Percentiles rank a stretch among this genome's conserved stretches.
phyloP scores from a whole-genome alignment of 2,329 filamentous ascomycete species.

The Sporothrix brunneoviolacea region DNA sequence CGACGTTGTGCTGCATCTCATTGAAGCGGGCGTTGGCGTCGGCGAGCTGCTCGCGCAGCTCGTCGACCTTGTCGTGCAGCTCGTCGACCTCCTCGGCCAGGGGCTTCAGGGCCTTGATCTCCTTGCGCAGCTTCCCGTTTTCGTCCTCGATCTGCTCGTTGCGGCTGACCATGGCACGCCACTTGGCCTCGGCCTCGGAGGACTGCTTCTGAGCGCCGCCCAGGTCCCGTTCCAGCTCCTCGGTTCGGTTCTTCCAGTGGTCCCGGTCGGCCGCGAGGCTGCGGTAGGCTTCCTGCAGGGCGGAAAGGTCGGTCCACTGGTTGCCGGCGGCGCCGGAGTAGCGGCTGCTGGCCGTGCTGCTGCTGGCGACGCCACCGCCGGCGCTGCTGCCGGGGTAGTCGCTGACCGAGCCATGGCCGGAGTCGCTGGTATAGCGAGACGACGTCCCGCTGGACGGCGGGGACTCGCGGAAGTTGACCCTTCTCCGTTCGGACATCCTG shows the following conservation, averaged over 20 bases:
- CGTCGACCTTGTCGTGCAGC: slow-evolving; percentile 17
- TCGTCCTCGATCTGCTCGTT: slow-evolving; percentile 24
- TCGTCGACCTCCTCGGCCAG: slow-evolving; percentile 14
- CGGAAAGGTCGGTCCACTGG: slow-evolving; percentile 21
- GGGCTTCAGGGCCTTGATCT: slow-evolving; percentile 12
- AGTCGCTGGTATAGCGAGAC: slow-evolving; percentile 27
- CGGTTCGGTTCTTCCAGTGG: slow-evolving; percentile 21
- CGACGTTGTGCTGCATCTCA: slow-evolving; percentile 21
- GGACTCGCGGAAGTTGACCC: slow-evolving; percentile 28
- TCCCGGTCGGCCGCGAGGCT: slow-evolving; percentile 19
- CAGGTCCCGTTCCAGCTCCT: slow-evolving; percentile 21
- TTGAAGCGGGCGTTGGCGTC: slow-evolving; percentile 21
- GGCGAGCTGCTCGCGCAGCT: slow-evolving; percentile 20
- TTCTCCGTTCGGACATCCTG: slow-evolving; percentile 22
- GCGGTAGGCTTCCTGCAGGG: slow-evolving; percentile 25
- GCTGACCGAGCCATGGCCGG: slow-evolving; percentile 28
- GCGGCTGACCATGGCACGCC: slow-evolving; percentile 20
- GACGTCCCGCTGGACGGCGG: slow-evolving; percentile 23
- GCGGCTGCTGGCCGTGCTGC: slow-evolving; percentile 3
- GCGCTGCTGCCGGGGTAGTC: slow-evolving; percentile 22
- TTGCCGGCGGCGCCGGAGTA: slow-evolving; percentile 17
- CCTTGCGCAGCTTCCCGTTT: slow-evolving; percentile 18
- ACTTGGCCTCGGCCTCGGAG: slow-evolving; percentile 21
- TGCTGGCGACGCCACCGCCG: not conserved
- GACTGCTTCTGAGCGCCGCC: slow-evolving; percentile 17